phyloP scores from a whole-genome alignment of 129 eudicot species.

The Kitagawia praeruptora region DNA sequence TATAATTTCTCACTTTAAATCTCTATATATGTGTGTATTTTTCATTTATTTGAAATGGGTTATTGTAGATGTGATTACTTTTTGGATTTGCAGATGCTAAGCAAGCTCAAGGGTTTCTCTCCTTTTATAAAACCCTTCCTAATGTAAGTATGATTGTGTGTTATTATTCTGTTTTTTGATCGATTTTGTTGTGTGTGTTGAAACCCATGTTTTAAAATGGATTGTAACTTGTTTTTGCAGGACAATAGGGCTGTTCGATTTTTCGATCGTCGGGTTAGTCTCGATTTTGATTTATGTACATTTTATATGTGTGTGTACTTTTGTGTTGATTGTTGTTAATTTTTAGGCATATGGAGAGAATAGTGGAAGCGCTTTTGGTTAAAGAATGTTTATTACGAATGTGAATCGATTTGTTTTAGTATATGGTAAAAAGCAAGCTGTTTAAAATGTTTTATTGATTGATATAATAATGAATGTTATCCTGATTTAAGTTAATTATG shows the following conservation, averaged over 20 bases:
- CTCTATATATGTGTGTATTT: not conserved
- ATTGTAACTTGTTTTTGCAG: conserved; percentile 36
- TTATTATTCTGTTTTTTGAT: not conserved
- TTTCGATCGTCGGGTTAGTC: conserved; percentile 85
- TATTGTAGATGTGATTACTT: not conserved
- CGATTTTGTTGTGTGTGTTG: not conserved
- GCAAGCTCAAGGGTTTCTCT: conserved; percentile 95
- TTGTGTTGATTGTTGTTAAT: not conserved
- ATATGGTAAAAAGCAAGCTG: not conserved
- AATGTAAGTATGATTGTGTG: conserved; percentile 27
- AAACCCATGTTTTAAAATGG: not conserved
- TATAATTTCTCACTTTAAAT: conserved; percentile 5
- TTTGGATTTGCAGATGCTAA: conserved; percentile 49
- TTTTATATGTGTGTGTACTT: not conserved
- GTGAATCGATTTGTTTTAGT: not conserved
- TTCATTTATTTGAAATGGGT: not conserved
- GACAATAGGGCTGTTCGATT: conserved; percentile 77
- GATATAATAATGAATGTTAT: not conserved
- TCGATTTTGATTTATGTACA: not conserved
- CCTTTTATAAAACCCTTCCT: conserved; percentile 79
- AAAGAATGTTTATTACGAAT: not conserved
- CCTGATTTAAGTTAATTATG: not conserved
- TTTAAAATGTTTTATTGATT: not conserved
- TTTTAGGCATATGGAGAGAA: not conserved
- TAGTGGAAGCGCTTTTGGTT: not conserved